Base-by-base conservation (phyloP, 306 rosid genomes). In the Cercis canadensis region DNA sequence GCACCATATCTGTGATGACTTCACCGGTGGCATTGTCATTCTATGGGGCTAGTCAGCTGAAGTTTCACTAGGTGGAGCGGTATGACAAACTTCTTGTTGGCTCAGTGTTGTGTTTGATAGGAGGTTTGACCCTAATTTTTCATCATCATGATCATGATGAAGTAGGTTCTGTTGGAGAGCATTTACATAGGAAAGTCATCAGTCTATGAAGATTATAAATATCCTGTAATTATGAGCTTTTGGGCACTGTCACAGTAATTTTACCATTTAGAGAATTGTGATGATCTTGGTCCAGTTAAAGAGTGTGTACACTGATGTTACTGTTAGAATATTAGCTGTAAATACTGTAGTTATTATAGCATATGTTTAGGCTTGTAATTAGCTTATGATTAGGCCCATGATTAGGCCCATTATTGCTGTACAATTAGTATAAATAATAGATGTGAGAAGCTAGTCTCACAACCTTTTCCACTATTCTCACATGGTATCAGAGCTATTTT, bases 21-120 rank as follows among this genome's bases (percentile, higher is more conserved):
- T 93, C 97, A 19, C 78, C 90, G 65, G 98, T 93, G 50, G 98
- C 98, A 33, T 75, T 93, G 36, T 93, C 97, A 34, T 93, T 90
- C 83, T 93, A 90, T 13, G 97, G 98, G 21, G 98, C 98, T 6
- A 84, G 98, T 76, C 97, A 93, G 84, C 83, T 93, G 63, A 93
- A 93, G 85, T 93, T 93, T 86, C 97, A 93, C 49, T 93, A 96
- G 97, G 97, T 93, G 69, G 98, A 93, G 88, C 89, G 94, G 7
- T 90, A 93, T 34, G 98, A 93, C 88, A 93, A 88, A 69, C 97
- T 86, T 77, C 96, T 93, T 32, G 98, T 93, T 33, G 98, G 98
- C 61, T 87, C 92, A 0, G 97, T 90, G 65, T 73, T 93, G 51
- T 90, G 97, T 66, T 66, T 90, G 68, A 97, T 93, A 1, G 98